These are phyloP conservation scores for Fraxinus platypoda DNA, from an alignment of 305 asterid genomes.

Conservation along the genomic window DNA sequence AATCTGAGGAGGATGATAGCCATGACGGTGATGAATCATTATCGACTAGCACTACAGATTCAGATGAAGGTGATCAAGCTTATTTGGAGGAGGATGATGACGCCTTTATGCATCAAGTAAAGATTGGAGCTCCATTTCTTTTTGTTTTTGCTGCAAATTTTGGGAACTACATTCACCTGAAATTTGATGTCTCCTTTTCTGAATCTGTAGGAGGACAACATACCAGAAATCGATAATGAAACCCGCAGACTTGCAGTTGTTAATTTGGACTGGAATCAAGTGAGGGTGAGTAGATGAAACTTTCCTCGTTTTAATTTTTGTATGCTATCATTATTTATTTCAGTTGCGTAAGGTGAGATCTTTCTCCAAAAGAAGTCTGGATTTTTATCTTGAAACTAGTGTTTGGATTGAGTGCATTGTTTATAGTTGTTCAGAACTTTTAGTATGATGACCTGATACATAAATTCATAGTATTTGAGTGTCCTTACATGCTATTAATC, in stretches of 20 bases:
- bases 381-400: neutral
- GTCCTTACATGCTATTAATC: neutral
- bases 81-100: slow-evolving; percentile 53
- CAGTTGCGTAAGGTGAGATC: neutral
- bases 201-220: slow-evolving; percentile 50
- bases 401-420: neutral
- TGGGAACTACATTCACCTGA: neutral
- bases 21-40: slow-evolving; percentile 49
- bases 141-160: neutral
- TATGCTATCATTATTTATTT: neutral
- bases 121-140: neutral
- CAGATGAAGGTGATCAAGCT: slow-evolving; percentile 40
- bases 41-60: slow-evolving; percentile 43
- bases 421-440: neutral
- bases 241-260: slow-evolving; percentile 76
- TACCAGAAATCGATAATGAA: slow-evolving; percentile 79
- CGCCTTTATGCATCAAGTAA: slow-evolving; percentile 45
- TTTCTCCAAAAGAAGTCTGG: neutral
- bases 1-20: slow-evolving; percentile 19
- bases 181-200: slow-evolving; percentile 5
- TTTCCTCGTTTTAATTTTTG: neutral
- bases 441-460: neutral
- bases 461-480: neutral
- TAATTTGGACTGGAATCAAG: slow-evolving; percentile 86
- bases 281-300: slow-evolving; percentile 52